Conservation (phyloP, 2,329 filamentous ascomycete genomes). For the Rhytidhysteron rufulum region DNA sequence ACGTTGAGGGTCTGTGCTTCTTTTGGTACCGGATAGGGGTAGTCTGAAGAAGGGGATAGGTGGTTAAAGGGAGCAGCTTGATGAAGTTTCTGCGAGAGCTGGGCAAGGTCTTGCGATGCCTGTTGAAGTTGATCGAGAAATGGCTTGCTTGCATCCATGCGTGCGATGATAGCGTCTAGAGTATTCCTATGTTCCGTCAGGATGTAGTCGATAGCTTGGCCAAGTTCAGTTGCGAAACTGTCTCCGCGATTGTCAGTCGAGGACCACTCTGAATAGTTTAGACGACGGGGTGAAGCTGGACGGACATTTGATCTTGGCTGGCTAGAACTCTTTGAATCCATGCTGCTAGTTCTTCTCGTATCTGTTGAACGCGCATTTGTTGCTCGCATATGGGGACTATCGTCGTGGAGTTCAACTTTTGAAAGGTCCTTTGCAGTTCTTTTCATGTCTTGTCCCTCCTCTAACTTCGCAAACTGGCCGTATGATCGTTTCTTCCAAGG, state of each 20-base stretch:
- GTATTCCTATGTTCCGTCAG: slow-evolving; percentile 38
- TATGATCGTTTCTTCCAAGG: slow-evolving; percentile 25
- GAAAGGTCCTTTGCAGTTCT: neutral
- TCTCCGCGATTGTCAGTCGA: slow-evolving; percentile 20
- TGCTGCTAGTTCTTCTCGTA: neutral
- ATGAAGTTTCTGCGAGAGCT: slow-evolving; percentile 9
- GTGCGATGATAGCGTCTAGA: slow-evolving; percentile 37
- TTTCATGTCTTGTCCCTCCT: slow-evolving; percentile 6
- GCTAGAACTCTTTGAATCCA: slow-evolving; percentile 9
- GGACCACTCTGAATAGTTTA: slow-evolving; percentile 13
- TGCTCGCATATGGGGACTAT: neutral
- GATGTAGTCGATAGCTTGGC: slow-evolving; percentile 36
- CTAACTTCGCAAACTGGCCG: slow-evolving; percentile 22
- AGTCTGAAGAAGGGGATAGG: slow-evolving; percentile 1
- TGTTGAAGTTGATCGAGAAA: slow-evolving; percentile 14
- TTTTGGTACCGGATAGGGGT: slow-evolving; percentile 14
- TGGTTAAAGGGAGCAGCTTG: neutral
- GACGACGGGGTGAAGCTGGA: slow-evolving; percentile 5
- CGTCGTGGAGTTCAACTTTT: neutral
- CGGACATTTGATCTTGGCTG: neutral
- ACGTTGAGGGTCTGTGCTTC: slow-evolving; percentile 24
- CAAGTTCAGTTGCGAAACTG: slow-evolving; percentile 31
- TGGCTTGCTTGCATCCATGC: slow-evolving; percentile 25
- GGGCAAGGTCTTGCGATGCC: slow-evolving; percentile 16
- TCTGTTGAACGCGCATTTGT: neutral